Evolutionary conservation across 306 rosid species (phyloP), one percentile per base, ranked within the genome.

Genomic region (Corylus heterophylla): DNA sequence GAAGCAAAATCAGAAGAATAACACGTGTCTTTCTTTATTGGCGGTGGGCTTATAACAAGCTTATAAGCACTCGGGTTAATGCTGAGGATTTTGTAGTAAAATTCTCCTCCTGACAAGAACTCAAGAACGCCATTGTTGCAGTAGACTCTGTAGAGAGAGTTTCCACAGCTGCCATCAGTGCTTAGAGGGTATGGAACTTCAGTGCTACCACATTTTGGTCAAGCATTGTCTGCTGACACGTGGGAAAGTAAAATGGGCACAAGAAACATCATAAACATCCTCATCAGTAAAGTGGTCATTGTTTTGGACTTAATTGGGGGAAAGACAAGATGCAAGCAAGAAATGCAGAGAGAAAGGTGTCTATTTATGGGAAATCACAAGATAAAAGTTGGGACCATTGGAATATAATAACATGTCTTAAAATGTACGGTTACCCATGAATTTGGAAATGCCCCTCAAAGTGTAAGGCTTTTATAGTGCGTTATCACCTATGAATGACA

Each of bases 111-210:
- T 76, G 98, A 92, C 74, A 86, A 61, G 88, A 94, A 91, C 82
- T 86, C 84, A 66, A 94, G 88, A 54, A 25, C 76, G 39, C 76
- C 86, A 56, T 86, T 49, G 74, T 85, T 88, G 86, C 97, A 94
- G 69, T 86, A 81, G 54, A 94, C 14, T 84, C 51, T 87, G 86
- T 94, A 92, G 54, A 86, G 88, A 6, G 87, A 61, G 69, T 92
- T 86, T 45, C 98, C 98, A 37, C 97, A 94, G 39, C 73, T 54
- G 2, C 80, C 88, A 7, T 75, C 79, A 18, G 92, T 90, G 90
- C 97, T 92, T 0, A 94, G 90, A 22, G 98, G 97, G 80, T 81
- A 89, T 64, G 98, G 98, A 66, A 92, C 94, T 78, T 78, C 84
- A 51, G 75, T 52, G 14, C 67, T 77, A 2, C 97, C 97, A 79